Base-by-base conservation (phyloP, 2,329 filamentous ascomycete species). In the Fusarium neocosmosporiellum region DNA sequence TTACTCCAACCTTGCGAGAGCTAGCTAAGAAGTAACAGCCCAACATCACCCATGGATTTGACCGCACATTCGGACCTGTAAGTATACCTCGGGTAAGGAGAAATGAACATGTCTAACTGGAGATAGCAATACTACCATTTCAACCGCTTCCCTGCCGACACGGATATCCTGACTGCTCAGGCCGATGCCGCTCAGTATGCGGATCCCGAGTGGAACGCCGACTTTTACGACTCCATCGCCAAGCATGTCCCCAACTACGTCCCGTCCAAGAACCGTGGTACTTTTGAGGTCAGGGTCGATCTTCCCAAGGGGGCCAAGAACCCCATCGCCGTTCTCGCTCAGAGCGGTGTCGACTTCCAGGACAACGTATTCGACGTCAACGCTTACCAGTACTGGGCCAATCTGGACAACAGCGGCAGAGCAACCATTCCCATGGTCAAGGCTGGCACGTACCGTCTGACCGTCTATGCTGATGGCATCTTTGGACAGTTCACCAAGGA, bases 201-300 rank as follows among this genome's bases (percentile, higher is more conserved):
- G 10, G 81, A 84, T 39, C 85, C 86, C 0, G 81, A 81, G 53
- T 91, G 89, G 88, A 89, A 90, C 58, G 80, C 83, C 6, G 84
- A 85, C 5, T 92, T 92, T 78, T 92, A 92, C 79, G 89, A 92
- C 75, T 85, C 86, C 2, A 91, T 92, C 59, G 88, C 89, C 9
- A 78, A 86, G 36, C 83, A 89, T 61, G 87, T 92, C 1, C 85
- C 89, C 1, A 89, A 89, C 67, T 90, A 90, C 70, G 84, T 90
- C 1, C 85, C 89, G 0, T 86, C 87, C 2, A 83, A 83, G 14
- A 79, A 83, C 13, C 84, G 90, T 24, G 86, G 87, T 16, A 85
- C 82, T 5, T 88, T 87, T 75, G 83, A 86, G 59, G 85, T 86
- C 5, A 83, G 83, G 2, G 81, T 90, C 20, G 77, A 83, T 7